These are phyloP conservation scores for Celoporthe dispersa DNA, from an alignment of 2,329 filamentous ascomycete species.

Conservation along the genomic window DNA sequence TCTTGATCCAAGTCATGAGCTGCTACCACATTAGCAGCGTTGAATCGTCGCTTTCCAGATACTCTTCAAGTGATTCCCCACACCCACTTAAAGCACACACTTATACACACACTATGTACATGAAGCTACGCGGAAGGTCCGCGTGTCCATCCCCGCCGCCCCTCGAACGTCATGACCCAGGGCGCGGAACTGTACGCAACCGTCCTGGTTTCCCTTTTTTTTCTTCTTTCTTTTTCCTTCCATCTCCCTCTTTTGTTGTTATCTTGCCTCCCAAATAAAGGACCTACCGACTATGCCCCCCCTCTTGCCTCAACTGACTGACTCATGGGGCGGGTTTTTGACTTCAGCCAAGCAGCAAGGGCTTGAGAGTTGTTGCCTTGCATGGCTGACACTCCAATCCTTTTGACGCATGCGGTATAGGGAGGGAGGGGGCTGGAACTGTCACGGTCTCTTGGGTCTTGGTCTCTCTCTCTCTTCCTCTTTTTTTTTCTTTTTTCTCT, in stretches of 20 bases:
- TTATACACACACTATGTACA: background rate
- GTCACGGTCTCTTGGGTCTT: background rate
- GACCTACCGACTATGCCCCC: background rate
- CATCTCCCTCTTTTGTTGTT: background rate
- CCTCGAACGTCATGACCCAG: background rate
- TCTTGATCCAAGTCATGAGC: background rate
- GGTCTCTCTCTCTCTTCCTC: background rate
- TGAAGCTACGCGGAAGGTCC: background rate
- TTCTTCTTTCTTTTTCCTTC: no score
- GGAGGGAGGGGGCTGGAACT: background rate
- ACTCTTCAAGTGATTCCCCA: background rate
- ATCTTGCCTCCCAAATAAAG: background rate
- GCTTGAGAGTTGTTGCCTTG: background rate
- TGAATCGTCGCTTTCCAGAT: background rate
- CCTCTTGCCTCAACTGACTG: background rate
- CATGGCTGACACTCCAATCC: background rate
- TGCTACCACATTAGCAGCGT: background rate
- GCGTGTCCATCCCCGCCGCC: conserved; percentile 5
- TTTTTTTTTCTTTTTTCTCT: background rate
- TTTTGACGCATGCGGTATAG: background rate
- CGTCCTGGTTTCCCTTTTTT: background rate
- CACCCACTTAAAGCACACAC: background rate
- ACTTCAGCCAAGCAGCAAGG: background rate
- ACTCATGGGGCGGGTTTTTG: background rate
- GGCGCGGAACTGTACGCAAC: conserved; percentile 14